Base-by-base conservation (phyloP, 768 basidiomycete genomes). In the Boletus speciosus region DNA sequence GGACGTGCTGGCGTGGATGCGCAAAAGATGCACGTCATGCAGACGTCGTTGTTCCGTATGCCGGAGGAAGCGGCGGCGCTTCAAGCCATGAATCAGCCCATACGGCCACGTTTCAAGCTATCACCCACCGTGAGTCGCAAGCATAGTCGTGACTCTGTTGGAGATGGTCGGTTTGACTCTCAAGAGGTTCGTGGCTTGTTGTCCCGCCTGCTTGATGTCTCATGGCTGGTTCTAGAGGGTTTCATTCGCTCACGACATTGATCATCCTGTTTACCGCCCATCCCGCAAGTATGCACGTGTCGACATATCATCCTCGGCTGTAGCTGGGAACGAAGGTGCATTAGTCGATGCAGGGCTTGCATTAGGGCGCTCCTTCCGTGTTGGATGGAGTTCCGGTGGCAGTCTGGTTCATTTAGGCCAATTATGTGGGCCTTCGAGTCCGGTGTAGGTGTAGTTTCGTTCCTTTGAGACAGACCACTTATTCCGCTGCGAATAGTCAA, bases 1-100 rank as follows among this genome's bases (percentile, higher is more conserved):
- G 79, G 85, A 44, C 82, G 82, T 47, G 68, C 86, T 27, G 87
- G 88, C 6, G 76, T 94, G n/a, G 91, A 95, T 67, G 79, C 86
- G 14, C 90, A 91, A 68, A 87, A 85, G 72, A 84, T 94, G 79
- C 89, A 93, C 63, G 90, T 95, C 50, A 96, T 96, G 93, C 93
- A 96, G 64, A 84, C 89, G 0, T 87, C 89, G 34, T 73, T 96
- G 49, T 96, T 96, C 66, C 80, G 86, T 42, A 76, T 83, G 67
- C 85, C 85, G 14, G 87, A 90, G 66, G 86, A 88, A 63, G 85
- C 81, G 14, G 86, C 80, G 2, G 82, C 81, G 2, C 74, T 88
- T 51, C 80, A 78, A 59, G 81, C 80, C 34, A 61, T 81, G 60
- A 79, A 78, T 55, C 72, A 79, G 56, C 70, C 75, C 54, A 41